Evolutionary conservation across 768 basidiomycete genomes (phyloP), one percentile per base, ranked within the genome.

Genomic region (Tricholoma sp.): DNA sequence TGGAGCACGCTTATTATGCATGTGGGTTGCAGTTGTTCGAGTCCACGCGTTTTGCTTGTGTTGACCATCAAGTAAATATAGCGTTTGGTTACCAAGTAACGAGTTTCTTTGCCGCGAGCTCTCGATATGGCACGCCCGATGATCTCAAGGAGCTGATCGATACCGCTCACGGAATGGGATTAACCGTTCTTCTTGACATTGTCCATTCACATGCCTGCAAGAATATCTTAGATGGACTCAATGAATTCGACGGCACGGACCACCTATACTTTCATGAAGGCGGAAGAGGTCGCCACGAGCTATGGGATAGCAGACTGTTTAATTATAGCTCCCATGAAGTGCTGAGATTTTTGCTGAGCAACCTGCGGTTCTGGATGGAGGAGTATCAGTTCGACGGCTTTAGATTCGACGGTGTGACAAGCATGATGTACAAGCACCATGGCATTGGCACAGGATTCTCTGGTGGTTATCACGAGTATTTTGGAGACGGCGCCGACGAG

Each of bases 171-270:
- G 86, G 85, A 32, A 80, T 98, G 81, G 96, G 94, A 6, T 73
- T 99, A 57, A 88, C 89, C 2, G 92, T 99, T 39, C 85, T 99
- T 48, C 85, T 99, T 49, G 97, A 99, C 65, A 83, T 99, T 52
- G 96, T 99, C 0, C 97, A 99, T 73, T 97, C 94, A 15, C 97
- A 99, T 73, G 96, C 97, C 3, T 94, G 89, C 79, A 99, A 98
- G 74, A 99, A 99, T 66, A 87, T 96, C 36, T 78, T 94, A 44
- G 97, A 99, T 65, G 97, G 97, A 37, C 72, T 99, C 52, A 99
- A 98, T 70, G 78, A 85, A 66, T 99, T 97, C 65, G 97, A 99
- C 64, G 97, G 97, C n/a, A 87, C 90, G 3, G 97, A 98, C 71
- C 94, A 98, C 69, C 84, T 84, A 32, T 99, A 98, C 75, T 99